Base-by-base conservation (phyloP, 192 early-diverging fungal species). In the Lunasporangiospora selenospora region DNA sequence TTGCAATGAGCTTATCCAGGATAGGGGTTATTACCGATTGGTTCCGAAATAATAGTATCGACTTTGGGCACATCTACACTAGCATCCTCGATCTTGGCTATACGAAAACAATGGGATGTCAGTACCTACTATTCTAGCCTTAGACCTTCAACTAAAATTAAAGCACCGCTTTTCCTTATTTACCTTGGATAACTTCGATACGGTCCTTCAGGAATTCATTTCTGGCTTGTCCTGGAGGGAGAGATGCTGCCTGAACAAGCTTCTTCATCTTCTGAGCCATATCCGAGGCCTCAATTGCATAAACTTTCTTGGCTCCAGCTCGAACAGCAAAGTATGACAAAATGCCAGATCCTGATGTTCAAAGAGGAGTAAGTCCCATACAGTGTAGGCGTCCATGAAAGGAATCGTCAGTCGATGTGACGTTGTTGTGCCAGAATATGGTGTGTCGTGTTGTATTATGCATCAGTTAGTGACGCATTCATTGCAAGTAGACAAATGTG, bases 21-120 rank as follows among this genome's bases (percentile, higher is more conserved):
- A n/a, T n/a, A n/a, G n/a, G n/a, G n/a, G n/a, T n/a, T 29, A 33
- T 26, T 63, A 73, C 69, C 95, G 65, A 99, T 98, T 12, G 97
- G 97, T 73, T 99, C 97, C 39, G 93, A 95, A 53, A 99, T 89
- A 37, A 99, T 92, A 4, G 92, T 95, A 49, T 99, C 97, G 0
- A 99, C 95, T 67, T 88, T 66, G 4, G 93, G 93, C 9, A 92
- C 79, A 12, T 78, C 67, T 18, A 91, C 57, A 57, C 75, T 57
- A 8, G 89, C 76, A 26, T 95, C 90, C 73, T 99, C 97, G 53
- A 97, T 92, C 78, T 97, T 97, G 67, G 89, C 87, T 89, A 69
- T 27, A 23, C 30, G 24, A 27, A 49, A 48, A 56, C 6, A 21
- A 15, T 23, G 8, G 19, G 12, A 18, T 21, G 37, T 16, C 31